These are phyloP conservation scores for Arthrobotrys entomopaga DNA, from an alignment of 2,329 filamentous ascomycete genomes.

Conservation along the genomic window DNA sequence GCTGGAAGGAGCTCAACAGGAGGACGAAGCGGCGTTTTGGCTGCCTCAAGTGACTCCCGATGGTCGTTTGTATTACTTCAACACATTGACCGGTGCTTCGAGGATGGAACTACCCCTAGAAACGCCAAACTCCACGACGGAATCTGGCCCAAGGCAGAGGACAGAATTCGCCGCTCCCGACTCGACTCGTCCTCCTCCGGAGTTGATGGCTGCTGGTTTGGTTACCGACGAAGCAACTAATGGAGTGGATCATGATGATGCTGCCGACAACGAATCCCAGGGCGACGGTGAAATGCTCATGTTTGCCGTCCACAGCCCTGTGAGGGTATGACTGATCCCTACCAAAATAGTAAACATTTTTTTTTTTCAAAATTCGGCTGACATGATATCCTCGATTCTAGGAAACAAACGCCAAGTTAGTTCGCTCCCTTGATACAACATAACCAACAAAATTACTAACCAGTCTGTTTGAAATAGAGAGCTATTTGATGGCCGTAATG, in stretches of 20 bases:
- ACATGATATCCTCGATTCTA: slow-evolving; percentile 10
- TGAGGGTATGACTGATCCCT: slow-evolving; percentile 61
- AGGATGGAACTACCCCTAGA: slow-evolving; percentile 95
- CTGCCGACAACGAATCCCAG: slow-evolving; percentile 82
- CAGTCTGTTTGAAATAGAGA: slow-evolving; percentile 44
- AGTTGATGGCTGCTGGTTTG: slow-evolving; percentile 86
- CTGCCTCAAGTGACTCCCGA: slow-evolving; percentile 96
- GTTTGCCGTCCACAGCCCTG: slow-evolving; percentile 57
- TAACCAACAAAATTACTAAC: slow-evolving; percentile 10
- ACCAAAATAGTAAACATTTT: slow-evolving; percentile 65
- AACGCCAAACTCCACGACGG: slow-evolving; percentile 80
- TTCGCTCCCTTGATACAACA: slow-evolving; percentile 30
- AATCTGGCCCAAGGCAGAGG: slow-evolving; percentile 86
- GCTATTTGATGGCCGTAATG: slow-evolving; percentile 35
- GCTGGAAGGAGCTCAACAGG: slow-evolving; percentile 73
- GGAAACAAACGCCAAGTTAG: slow-evolving; percentile 39
- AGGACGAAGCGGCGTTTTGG: slow-evolving; percentile 94
- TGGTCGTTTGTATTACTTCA: slow-evolving; percentile 95
- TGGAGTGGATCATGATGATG: slow-evolving; percentile 72
- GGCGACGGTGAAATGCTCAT: slow-evolving; percentile 58
- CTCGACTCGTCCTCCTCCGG: slow-evolving; percentile 85
- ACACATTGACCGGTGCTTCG: slow-evolving; percentile 93
- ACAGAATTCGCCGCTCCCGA: slow-evolving; percentile 90
- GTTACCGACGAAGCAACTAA: slow-evolving; percentile 71
- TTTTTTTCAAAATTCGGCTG: slow-evolving; percentile 77